Evolutionary conservation across 441 rosid genomes (phyloP).

Genomic region (Populus trichocarpa): DNA sequence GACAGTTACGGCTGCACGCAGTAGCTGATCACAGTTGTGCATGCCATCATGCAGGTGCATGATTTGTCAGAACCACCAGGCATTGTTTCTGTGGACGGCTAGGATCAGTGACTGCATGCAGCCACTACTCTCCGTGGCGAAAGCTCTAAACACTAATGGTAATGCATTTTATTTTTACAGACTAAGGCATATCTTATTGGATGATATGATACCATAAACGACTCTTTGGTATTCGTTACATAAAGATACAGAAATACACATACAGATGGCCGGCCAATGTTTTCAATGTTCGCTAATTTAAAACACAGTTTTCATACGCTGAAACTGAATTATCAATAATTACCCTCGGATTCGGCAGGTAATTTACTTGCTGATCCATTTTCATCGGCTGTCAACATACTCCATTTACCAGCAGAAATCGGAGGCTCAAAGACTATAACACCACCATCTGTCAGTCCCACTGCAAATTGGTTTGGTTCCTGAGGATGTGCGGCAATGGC

Average conservation of each 20-base stretch:
- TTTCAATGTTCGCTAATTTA: too few species aligned
- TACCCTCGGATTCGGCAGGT: neutral
- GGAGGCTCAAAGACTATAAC: slow-evolving; percentile 46
- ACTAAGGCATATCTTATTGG: neutral
- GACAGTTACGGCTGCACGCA: neutral
- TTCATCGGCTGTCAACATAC: slow-evolving; percentile 15
- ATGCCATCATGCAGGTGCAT: neutral
- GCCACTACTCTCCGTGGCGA: neutral
- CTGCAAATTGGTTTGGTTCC: slow-evolving; percentile 50
- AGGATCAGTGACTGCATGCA: neutral
- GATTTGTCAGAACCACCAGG: neutral
- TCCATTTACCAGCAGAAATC: slow-evolving; percentile 35
- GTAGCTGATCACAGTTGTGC: neutral
- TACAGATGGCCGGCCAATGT: neutral
- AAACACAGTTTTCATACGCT: neutral
- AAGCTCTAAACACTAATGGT: neutral
- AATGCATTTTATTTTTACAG: neutral
- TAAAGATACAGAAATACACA: neutral
- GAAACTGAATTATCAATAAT: neutral
- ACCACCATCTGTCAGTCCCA: slow-evolving; percentile 47
- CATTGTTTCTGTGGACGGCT: neutral
- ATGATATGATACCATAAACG: neutral
- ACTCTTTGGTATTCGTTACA: neutral
- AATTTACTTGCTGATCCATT: slow-evolving; percentile 18
- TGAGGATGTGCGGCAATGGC: slow-evolving; percentile 57